Conservation (phyloP, 139 green algal genomes). For the Eudorina sp. region DNA sequence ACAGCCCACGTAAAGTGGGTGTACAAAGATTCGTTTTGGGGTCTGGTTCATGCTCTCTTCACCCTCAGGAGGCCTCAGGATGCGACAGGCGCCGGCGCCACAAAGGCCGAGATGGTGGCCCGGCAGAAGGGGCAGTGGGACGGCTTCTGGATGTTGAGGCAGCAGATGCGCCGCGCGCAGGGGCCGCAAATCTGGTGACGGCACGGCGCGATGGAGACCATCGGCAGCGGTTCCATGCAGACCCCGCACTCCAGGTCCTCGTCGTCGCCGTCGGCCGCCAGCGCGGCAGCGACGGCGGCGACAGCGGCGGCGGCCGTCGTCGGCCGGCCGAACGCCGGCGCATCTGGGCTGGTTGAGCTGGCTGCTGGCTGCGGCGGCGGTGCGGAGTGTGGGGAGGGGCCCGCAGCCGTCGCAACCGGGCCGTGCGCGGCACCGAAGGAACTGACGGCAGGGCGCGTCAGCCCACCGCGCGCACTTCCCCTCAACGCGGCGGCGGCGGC, state of each 20-base stretch:
- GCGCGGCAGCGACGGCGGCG: neutral
- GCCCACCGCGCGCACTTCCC: too few species aligned
- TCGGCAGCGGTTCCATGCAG: slow-evolving; percentile 49
- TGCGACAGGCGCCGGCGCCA: neutral
- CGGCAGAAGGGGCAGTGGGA: slow-evolving; percentile 60
- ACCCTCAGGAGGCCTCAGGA: too few species aligned
- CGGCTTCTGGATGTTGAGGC: slow-evolving; percentile 47
- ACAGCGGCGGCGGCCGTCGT: neutral
- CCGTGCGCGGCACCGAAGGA: too few species aligned
- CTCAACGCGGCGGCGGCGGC: too few species aligned
- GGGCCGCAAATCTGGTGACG: slow-evolving; percentile 50
- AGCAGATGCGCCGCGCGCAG: slow-evolving; percentile 49
- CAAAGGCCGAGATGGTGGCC: slow-evolving; percentile 40
- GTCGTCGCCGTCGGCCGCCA: neutral
- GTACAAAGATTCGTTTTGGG: too few species aligned
- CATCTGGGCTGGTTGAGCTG: too few species aligned
- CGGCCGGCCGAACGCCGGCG: neutral
- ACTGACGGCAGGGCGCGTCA: too few species aligned
- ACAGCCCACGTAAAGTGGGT: too few species aligned
- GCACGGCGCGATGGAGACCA: slow-evolving; percentile 38
- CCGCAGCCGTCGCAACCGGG: too few species aligned
- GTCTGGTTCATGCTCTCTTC: too few species aligned
- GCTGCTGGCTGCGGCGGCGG: too few species aligned
- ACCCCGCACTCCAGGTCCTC: slow-evolving; percentile 54
- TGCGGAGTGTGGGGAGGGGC: too few species aligned